phyloP scores from a whole-genome alignment of 2,329 filamentous ascomycete genomes.

The Cryoendolithus antarcticus region DNA sequence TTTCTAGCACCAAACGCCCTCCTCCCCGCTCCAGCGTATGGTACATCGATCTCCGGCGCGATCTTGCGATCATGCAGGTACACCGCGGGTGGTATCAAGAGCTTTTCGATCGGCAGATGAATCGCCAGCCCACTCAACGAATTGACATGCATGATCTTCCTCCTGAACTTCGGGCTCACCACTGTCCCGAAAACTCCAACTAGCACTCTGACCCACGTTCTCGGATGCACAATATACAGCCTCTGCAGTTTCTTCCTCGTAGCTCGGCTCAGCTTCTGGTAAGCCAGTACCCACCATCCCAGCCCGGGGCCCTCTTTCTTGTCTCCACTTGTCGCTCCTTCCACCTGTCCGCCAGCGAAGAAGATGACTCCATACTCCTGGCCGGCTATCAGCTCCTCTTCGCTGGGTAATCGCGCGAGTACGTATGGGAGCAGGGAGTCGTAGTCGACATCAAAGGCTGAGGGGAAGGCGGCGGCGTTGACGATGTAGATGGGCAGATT shows the following conservation, averaged over 20 bases:
- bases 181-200: conserved; percentile 45
- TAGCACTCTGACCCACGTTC: conserved; percentile 44
- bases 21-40: conserved; percentile 30
- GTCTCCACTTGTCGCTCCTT: conserved; percentile 25
- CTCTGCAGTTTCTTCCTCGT: conserved; percentile 43
- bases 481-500: conserved; percentile 42
- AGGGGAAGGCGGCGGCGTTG: conserved; percentile 45
- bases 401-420: conserved; percentile 40
- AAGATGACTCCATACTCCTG: conserved; percentile 45
- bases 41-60: conserved; percentile 34
- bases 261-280: conserved; percentile 42
- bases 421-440: conserved; percentile 45
- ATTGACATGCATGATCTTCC: conserved; percentile 45
- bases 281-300: conserved; percentile 46
- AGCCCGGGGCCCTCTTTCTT: conserved; percentile 40
- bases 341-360: conserved; percentile 42
- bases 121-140: conserved; percentile 37
- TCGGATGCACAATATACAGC: conserved; percentile 46
- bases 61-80: conserved; percentile 43
- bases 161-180: conserved; percentile 44
- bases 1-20: conserved; percentile 36
- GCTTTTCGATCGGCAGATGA: conserved; percentile 39
- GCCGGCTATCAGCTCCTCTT: conserved; percentile 42
- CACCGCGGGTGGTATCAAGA: conserved; percentile 41
- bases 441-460: conserved; percentile 42